Evolutionary conservation across 306 rosid species (phyloP).

Genomic region (Lupinus albus): DNA sequence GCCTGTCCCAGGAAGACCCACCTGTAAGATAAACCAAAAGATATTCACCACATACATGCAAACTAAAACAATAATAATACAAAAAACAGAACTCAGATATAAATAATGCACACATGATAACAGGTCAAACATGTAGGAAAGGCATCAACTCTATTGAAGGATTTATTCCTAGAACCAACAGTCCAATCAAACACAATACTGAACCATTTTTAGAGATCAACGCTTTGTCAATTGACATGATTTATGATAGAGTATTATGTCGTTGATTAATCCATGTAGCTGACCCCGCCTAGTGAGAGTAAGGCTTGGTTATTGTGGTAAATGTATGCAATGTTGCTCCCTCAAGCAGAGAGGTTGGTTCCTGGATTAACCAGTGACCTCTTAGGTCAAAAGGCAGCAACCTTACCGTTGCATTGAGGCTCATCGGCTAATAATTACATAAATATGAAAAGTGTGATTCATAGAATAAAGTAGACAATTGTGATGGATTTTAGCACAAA

Average conservation of each 20-base stretch:
- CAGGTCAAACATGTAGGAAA: conserved; percentile 16
- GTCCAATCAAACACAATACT: conserved; percentile 28
- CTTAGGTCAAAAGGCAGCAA: too few species aligned
- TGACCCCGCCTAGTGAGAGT: too few species aligned
- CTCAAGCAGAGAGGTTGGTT: too few species aligned
- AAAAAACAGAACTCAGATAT: conserved; percentile 13
- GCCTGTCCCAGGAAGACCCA: conserved; percentile 99
- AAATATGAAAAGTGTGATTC: conserved; percentile 18
- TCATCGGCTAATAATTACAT: not conserved
- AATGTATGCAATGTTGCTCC: too few species aligned
- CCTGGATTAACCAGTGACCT: too few species aligned
- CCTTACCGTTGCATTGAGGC: too few species aligned
- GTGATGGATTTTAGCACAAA: conserved; percentile 1
- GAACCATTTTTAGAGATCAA: not conserved
- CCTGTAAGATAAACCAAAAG: conserved; percentile 61
- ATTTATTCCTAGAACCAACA: conserved; percentile 7
- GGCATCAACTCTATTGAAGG: conserved; percentile 22
- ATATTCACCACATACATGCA: conserved; percentile 29
- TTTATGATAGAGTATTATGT: too few species aligned
- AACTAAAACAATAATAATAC: conserved; percentile 29
- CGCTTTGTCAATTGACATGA: too few species aligned
- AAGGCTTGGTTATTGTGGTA: too few species aligned
- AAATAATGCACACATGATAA: conserved; percentile 28
- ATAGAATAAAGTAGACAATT: conserved; percentile 21
- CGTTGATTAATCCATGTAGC: too few species aligned